phyloP scores from a whole-genome alignment of 345 rosid species.

The Citrus unshiu region DNA sequence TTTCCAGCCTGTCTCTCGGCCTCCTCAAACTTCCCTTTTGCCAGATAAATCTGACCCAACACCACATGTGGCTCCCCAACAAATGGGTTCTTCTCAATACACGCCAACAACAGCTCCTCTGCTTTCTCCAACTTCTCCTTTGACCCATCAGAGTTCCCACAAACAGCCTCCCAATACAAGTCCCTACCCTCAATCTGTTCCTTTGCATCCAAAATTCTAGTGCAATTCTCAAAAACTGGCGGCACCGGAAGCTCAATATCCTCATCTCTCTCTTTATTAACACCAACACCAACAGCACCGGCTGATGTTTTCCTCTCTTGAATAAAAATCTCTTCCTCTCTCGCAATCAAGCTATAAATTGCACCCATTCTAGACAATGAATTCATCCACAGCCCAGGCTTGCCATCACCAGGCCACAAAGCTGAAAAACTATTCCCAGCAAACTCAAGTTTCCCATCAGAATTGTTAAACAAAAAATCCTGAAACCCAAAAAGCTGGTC shows the following conservation, averaged over 20 bases:
- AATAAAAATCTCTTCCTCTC: constrained; percentile 75
- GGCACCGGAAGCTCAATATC: constrained; percentile 72
- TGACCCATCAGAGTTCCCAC: constrained; percentile 27
- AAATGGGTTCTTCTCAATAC: constrained; percentile 66
- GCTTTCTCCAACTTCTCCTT: constrained; percentile 42
- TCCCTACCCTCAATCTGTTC: constrained; percentile 66
- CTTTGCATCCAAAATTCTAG: constrained; percentile 42
- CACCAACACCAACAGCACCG: constrained; percentile 18
- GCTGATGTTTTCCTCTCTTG: constrained; percentile 41
- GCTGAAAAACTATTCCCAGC: constrained; percentile 48
- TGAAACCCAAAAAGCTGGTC: constrained; percentile 81
- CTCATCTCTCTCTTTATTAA: constrained; percentile 53
- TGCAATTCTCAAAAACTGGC: constrained; percentile 68
- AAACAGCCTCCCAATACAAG: constrained; percentile 78
- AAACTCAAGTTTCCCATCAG: constrained; percentile 64
- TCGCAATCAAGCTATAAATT: constrained; percentile 49
- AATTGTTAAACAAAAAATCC: constrained; percentile 60
- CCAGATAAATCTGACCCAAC: constrained; percentile 61
- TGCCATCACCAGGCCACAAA: constrained; percentile 90
- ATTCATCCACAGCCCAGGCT: constrained; percentile 86
- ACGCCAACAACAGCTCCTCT: constrained; percentile 42
- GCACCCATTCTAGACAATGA: constrained; percentile 84
- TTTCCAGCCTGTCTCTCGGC: constrained; percentile 57
- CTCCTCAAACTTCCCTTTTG: constrained; percentile 59
- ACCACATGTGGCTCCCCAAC: constrained; percentile 84